Base-by-base conservation (phyloP, 495 filamentous ascomycete genomes). In the Lophiostoma macrostomum region DNA sequence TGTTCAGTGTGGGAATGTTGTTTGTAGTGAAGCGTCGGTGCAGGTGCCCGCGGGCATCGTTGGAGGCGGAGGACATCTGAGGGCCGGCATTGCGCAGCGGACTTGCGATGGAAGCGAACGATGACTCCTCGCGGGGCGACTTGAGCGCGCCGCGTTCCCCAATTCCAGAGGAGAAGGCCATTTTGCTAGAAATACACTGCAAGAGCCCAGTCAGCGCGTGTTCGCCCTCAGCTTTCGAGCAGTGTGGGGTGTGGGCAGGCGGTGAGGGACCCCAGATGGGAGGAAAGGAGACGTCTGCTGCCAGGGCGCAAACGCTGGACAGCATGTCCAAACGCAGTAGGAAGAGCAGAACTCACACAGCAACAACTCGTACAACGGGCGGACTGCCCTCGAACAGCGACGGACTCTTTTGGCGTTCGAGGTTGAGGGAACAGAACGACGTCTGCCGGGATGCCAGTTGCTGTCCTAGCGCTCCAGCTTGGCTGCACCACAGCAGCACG, bases 11-110 rank as follows among this genome's bases (percentile, higher is more conserved):
- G 57, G 88, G 86, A 69, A 94, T 75, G 71, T 86, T 87, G 64
- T 89, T 87, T 49, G 90, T 93, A 49, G 93, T 98, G 74, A 96
- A 96, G 54, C 93, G 85, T 69, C 93, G 86, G 70, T 90, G 88
- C 58, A 95, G 74, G 57, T 82, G 84, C 34, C 78, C 77, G 68
- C 90, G 80, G 44, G 78, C 76, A 58, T 89, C 86, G 58, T 76
- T 79, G n/a, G 50, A 50, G 25, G 53, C 23, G 5, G 51, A 24
- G 10, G 34, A 13, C 46, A 63, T 60, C 37, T 60, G 57, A 37
- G 44, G 53, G 47, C 60, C 58, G 25, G 57, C 60, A 23, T 44
- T 55, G 36, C 65, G 63, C 12, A 66, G 80, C 39, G 88, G 80
- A 55, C 86, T 79, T 47, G 78, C 82, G 70, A 89, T 82, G 42